phyloP scores from a whole-genome alignment of 257 asterid species.

The Perilla frutescens region DNA sequence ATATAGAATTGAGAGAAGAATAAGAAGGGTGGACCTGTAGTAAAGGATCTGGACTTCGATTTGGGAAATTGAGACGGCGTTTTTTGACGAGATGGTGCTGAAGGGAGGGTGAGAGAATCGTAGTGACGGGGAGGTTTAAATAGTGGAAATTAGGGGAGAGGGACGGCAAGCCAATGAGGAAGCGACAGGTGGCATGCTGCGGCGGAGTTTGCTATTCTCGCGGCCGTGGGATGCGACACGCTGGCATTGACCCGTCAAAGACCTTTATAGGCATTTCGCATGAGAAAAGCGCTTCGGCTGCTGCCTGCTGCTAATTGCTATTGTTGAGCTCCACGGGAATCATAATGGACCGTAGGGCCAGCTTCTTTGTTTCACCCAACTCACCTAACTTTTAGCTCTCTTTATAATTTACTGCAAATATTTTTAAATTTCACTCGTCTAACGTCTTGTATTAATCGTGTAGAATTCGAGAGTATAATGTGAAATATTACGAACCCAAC shows the following conservation, averaged over 20 bases:
- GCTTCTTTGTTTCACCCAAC: neutral
- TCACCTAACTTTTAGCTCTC: neutral
- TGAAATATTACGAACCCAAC: neutral
- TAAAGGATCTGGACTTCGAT: constrained; percentile 25
- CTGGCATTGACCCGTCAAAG: constrained; percentile 51
- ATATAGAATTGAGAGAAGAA: neutral
- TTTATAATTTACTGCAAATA: neutral
- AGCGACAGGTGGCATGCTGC: constrained; percentile 23
- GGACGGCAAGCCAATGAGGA: constrained; percentile 37
- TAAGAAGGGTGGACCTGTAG: constrained; percentile 30
- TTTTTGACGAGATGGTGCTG: constrained; percentile 3
- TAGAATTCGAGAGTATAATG: neutral
- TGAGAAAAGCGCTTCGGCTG: too few species aligned
- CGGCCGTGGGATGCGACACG: constrained; percentile 40
- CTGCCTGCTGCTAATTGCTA: neutral
- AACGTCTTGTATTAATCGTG: neutral
- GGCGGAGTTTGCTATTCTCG: constrained; percentile 40
- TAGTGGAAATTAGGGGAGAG: constrained; percentile 17
- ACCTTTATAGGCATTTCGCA: constrained; percentile 32
- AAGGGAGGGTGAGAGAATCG: neutral
- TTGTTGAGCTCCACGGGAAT: constrained; percentile 28
- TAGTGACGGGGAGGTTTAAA: constrained; percentile 29
- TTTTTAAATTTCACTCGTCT: neutral
- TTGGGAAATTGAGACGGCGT: neutral
- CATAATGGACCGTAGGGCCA: constrained; percentile 23